Evolutionary conservation across 192 early-diverging fungal species (phyloP), one percentile per base, ranked within the genome.

Genomic region (Coemansia sp.): DNA sequence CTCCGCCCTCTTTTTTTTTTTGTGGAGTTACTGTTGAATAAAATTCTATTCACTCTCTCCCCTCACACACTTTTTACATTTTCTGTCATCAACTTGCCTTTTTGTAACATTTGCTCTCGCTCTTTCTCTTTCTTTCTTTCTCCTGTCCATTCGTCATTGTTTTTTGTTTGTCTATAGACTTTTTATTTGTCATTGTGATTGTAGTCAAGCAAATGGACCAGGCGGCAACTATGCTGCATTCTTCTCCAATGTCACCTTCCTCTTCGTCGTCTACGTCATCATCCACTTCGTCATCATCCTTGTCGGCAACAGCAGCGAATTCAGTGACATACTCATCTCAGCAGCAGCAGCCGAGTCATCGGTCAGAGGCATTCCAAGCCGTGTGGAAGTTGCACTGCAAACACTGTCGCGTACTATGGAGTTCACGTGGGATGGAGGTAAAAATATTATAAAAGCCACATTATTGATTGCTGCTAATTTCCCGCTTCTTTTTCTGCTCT

Each of bases 321-420:
- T 49, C 47, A 2, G 47, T n/a, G 18, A 46, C 44, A 18, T 18
- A 46, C 15, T 46, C 49, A 20, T 52, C 49, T 29, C 29, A 29
- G 29, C 29, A 29, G 24, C 49, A 52, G 52, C 52, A 53, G 57
- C 34, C 27, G 18, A 36, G 57, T 18, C 74, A 66, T 40, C 72
- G 69, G 50, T 39, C 60, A n/a, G 72, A 83, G 58, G 53, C 76
- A 12, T 84, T 79, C 16, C 81, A 84, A 64, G 81, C 81, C 1
- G 77, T 84, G n/a, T 84, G 81, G 81, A 62, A 64, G 65, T 70
- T 84, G 64, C 58, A 71, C 40, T 84, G 81, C 70, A 79, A 78
- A 50, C 77, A 84, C 50, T 84, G 77, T 62, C 41, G 60, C 41
- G 70, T 76, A 0, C 49, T 84, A 61, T 84, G 81, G 81, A 84